A percentile compares a stretch with the other conserved stretches of the same genome.
Conservation (phyloP, 2,329 filamentous ascomycete genomes). For the Neobulgaria alba region DNA sequence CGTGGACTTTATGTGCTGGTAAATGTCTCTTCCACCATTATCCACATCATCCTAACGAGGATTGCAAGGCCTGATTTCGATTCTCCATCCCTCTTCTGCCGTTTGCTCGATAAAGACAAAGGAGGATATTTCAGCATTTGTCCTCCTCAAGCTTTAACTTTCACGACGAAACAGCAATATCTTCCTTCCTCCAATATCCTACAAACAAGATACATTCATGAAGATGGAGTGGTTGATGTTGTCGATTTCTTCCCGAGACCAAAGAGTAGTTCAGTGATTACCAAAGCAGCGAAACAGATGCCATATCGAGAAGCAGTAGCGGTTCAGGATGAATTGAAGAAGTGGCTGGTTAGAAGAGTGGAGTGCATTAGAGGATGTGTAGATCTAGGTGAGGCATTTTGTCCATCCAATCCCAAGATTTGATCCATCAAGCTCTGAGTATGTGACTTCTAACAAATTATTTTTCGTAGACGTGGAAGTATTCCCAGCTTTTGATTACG, state of each 20-base stretch:
- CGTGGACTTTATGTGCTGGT: constrained; percentile 73
- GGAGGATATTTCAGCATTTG: constrained; percentile 65
- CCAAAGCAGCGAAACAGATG: constrained; percentile 39
- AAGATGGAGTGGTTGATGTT: constrained; percentile 64
- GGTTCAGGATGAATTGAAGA: constrained; percentile 56
- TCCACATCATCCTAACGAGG: not conserved
- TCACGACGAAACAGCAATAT: constrained; percentile 70
- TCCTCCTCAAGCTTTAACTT: constrained; percentile 41
- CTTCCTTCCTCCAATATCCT: constrained; percentile 67
- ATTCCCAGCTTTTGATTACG: constrained; percentile 67
- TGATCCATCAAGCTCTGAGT: too few relatives aligned
- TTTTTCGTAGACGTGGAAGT: constrained; percentile 54
- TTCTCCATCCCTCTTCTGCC: constrained; percentile 67
- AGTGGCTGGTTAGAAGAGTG: constrained; percentile 61
- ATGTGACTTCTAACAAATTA: too few relatives aligned
- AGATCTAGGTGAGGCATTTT: constrained; percentile 45
- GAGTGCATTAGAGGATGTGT: constrained; percentile 64
- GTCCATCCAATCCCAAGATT: too few relatives aligned
- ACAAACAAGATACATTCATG: constrained; percentile 69
- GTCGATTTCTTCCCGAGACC: constrained; percentile 71
- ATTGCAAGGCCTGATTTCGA: constrained; percentile 78
- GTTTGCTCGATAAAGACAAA: constrained; percentile 64
- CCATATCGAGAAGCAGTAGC: constrained; percentile 44
- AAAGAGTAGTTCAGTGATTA: constrained; percentile 45
- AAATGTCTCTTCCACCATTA: constrained; percentile 19